These are phyloP conservation scores for Suillus decipiens DNA, from an alignment of 768 basidiomycete genomes.

Conservation along the genomic window DNA sequence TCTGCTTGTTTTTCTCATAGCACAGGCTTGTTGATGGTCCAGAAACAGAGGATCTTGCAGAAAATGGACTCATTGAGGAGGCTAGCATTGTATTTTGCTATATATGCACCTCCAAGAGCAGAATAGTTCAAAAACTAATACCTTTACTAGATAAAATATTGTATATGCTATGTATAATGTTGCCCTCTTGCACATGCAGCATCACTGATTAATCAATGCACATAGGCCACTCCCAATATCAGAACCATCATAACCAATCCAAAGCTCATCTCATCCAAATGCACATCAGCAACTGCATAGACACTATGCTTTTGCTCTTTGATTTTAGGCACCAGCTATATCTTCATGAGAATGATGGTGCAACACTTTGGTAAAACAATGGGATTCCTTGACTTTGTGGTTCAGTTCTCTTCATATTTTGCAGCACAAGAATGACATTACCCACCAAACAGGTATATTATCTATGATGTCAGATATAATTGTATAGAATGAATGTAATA, in stretches of 20 bases:
- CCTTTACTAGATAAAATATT: background rate
- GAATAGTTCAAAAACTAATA: background rate
- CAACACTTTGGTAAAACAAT: background rate
- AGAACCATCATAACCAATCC: background rate
- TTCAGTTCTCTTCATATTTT: background rate
- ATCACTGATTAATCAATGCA: background rate
- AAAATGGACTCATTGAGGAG: too few relatives aligned
- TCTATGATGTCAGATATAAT: background rate
- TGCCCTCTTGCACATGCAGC: too few relatives aligned
- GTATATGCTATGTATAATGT: background rate
- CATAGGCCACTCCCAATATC: conserved; percentile 2
- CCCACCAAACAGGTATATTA: background rate
- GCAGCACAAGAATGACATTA: background rate
- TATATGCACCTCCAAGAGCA: too few relatives aligned
- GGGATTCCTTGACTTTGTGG: background rate
- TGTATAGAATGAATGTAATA: too few relatives aligned
- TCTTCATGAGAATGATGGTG: background rate
- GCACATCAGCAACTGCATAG: background rate
- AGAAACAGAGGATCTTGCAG: too few relatives aligned
- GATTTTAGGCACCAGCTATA: background rate
- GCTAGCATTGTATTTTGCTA: too few relatives aligned
- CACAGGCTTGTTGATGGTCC: too few relatives aligned
- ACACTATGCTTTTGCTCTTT: background rate
- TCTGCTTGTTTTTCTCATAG: background rate
- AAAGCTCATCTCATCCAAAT: background rate